Evolutionary conservation across 192 early-diverging fungal species (phyloP).

Genomic region (Gonapodya prolifera): DNA sequence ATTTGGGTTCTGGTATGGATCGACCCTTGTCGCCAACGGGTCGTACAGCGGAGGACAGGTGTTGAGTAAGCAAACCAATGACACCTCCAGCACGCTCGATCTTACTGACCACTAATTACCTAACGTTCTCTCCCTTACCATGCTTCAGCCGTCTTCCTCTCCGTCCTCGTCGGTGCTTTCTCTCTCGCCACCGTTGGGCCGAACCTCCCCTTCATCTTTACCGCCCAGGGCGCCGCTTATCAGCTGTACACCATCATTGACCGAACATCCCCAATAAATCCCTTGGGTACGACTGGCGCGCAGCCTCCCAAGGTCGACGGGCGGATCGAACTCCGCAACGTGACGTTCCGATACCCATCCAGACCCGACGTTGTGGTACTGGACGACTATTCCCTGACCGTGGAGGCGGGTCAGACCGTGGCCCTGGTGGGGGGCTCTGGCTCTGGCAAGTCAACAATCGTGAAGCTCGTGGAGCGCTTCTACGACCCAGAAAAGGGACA

Average conservation of each 20-base stretch:
- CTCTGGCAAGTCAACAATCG: slow-evolving; percentile 73
- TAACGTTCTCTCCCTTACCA: too few species aligned
- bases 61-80: slow-evolving; percentile 21
- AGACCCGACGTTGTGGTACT: slow-evolving; percentile 72
- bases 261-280: slow-evolving; percentile 11
- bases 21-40: slow-evolving; percentile 10
- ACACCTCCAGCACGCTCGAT: too few species aligned
- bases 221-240: slow-evolving; percentile 21
- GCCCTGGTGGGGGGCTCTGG: slow-evolving; percentile 85
- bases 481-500: slow-evolving; percentile 48
- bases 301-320: slow-evolving; percentile 26
- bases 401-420: slow-evolving; percentile 69
- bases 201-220: slow-evolving; percentile 28
- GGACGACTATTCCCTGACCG: slow-evolving; percentile 51
- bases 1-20: not conserved
- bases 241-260: slow-evolving; percentile 37
- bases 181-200: slow-evolving; percentile 57
- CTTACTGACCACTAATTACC: too few species aligned
- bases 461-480: slow-evolving; percentile 74
- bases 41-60: slow-evolving; percentile 31
- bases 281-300: not conserved
- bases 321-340: slow-evolving; percentile 58
- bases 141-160: slow-evolving; percentile 66
- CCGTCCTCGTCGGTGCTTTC: slow-evolving; percentile 73
- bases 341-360: slow-evolving; percentile 75